phyloP scores from a whole-genome alignment of 768 basidiomycete species.

The Amanita rubescens region DNA sequence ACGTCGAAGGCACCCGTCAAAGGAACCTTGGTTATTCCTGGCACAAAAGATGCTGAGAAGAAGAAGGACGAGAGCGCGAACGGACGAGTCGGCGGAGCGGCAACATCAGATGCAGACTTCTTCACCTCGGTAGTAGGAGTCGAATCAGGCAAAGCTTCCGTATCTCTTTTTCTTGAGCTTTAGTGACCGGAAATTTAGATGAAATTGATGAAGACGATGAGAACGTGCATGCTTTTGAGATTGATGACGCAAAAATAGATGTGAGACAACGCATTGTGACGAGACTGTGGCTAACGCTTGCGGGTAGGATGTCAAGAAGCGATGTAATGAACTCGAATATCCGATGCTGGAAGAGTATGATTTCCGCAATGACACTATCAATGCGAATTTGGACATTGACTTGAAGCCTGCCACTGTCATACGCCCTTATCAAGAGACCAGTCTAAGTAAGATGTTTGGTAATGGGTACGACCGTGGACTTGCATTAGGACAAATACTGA shows the following conservation, averaged over 20 bases:
- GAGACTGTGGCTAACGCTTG: constrained; percentile 3
- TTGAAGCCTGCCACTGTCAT: constrained; percentile 97
- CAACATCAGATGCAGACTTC: constrained; percentile 60
- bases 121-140: constrained; percentile 97
- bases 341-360: constrained; percentile 99
- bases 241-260: constrained; percentile 90
- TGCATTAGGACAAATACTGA: background rate
- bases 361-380: constrained; percentile 94
- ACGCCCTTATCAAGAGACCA: constrained; percentile 97
- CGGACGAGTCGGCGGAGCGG: constrained; percentile 20
- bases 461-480: constrained; percentile 61
- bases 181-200: constrained; percentile 38
- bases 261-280: constrained; percentile 33
- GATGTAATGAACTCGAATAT: constrained; percentile 94
- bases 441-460: constrained; percentile 98
- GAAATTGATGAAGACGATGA: constrained; percentile 98
- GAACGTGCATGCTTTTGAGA: constrained; percentile 95
- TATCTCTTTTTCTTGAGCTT: background rate
- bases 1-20: constrained; percentile 77
- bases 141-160: constrained; percentile 53
- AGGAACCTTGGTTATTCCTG: constrained; percentile 80
- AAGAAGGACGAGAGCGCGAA: constrained; percentile 42
- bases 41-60: constrained; percentile 71
- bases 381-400: constrained; percentile 96
- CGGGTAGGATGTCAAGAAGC: constrained; percentile 83